These are phyloP conservation scores for Aspergillus diversus DNA, from an alignment of 495 filamentous ascomycete species.

Conservation along the genomic window DNA sequence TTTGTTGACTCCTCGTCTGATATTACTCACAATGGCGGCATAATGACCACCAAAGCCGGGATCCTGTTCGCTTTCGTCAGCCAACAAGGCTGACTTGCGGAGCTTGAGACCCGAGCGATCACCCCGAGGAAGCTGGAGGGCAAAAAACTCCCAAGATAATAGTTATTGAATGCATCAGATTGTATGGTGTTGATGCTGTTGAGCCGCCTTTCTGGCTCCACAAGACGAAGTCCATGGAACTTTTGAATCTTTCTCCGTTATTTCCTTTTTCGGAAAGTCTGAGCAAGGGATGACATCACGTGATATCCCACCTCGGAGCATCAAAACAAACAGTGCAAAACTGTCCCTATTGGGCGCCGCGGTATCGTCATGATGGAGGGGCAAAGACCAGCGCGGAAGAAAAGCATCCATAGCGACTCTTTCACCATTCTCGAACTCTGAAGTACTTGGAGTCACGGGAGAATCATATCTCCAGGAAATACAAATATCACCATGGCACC, in stretches of 20 bases:
- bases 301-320: neutral
- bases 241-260: too few relatives aligned
- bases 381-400: constrained; percentile 2
- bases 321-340: constrained; percentile 30
- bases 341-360: constrained; percentile 6
- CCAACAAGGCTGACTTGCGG: neutral
- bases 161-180: too few relatives aligned
- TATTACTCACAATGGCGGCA: neutral
- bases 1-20: neutral
- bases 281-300: neutral
- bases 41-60: neutral
- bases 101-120: too few relatives aligned
- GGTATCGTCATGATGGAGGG: constrained; percentile 23
- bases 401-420: neutral
- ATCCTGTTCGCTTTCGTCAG: neutral
- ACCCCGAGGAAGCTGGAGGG: too few relatives aligned
- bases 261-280: too few relatives aligned
- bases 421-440: neutral
- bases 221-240: too few relatives aligned
- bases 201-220: too few relatives aligned
- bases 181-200: too few relatives aligned
- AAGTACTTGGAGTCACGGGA: too few relatives aligned
- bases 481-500: constrained; percentile 60
- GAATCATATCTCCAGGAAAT: neutral
- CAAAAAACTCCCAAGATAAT: too few relatives aligned